A percentile compares a stretch with the other conserved stretches of the same genome.
Evolutionary conservation across 257 asterid species (phyloP).

Genomic region (Mitragyna speciosa): DNA sequence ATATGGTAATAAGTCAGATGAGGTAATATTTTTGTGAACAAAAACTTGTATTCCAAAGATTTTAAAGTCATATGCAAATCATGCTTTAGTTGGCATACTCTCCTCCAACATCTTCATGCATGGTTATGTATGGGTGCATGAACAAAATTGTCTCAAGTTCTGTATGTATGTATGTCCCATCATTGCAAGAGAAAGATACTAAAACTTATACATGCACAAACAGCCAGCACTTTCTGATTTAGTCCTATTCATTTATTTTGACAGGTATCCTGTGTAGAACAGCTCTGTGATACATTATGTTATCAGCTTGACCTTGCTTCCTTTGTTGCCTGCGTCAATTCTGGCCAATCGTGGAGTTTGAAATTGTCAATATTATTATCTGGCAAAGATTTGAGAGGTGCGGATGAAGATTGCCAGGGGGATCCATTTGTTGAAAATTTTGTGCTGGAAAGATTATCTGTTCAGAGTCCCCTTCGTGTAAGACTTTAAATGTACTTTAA

Average conservation of each 20-base stretch:
- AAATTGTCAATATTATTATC: conserved; percentile 76
- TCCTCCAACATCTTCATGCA: not conserved
- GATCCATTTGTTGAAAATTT: conserved; percentile 97
- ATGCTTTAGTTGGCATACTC: not conserved
- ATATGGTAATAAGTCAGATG: conserved; percentile 58
- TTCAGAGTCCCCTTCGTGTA: conserved; percentile 97
- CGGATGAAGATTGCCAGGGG: conserved; percentile 49
- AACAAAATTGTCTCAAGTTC: not conserved
- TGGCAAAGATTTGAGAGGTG: conserved; percentile 53
- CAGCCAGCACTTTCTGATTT: conserved; percentile 8
- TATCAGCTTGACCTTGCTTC: conserved; percentile 93
- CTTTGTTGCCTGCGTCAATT: conserved; percentile 83
- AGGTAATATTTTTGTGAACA: conserved; percentile 48
- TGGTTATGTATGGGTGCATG: conserved; percentile 3
- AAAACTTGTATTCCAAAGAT: not conserved
- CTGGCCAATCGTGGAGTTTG: conserved; percentile 88
- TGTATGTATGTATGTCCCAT: not conserved
- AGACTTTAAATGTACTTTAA: conserved; percentile 28
- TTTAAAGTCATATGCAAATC: not conserved
- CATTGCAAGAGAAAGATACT: not conserved
- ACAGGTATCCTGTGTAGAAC: conserved; percentile 87
- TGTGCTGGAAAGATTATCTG: conserved; percentile 89
- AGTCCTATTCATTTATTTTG: conserved; percentile 29
- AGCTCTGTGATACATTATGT: conserved; percentile 91
- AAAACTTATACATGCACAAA: not conserved